Percentiles rank a stretch among this genome's conserved stretches.
Evolutionary conservation across 108 stramenopile species (phyloP).

Genomic region (Pinguiococcus pyrenoidosus): DNA sequence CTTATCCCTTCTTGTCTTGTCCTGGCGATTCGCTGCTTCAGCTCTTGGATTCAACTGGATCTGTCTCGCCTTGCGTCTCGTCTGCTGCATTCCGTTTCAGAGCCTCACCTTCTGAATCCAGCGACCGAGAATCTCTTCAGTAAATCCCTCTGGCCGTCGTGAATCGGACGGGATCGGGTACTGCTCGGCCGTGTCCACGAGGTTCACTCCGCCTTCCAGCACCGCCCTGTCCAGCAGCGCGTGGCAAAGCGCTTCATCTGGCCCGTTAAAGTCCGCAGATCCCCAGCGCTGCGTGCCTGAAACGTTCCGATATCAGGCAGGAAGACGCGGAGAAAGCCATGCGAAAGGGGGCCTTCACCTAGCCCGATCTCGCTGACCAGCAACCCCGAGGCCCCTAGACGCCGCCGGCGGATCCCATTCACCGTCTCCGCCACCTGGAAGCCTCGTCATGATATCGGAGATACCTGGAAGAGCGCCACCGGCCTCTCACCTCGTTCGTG

Average conservation of each 20-base stretch:
- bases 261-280: conserved; percentile 1
- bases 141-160: conserved; percentile 50
- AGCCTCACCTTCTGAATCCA: not conserved
- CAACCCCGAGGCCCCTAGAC: too few relatives aligned
- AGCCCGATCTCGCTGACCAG: too few relatives aligned
- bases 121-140: conserved; percentile 30
- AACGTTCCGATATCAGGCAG: too few relatives aligned
- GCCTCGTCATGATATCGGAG: too few relatives aligned
- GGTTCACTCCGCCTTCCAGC: conserved; percentile 4
- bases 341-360: too few relatives aligned
- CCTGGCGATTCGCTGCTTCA: not conserved
- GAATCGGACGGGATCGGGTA: conserved; percentile 62
- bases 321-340: too few relatives aligned
- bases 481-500: too few relatives aligned
- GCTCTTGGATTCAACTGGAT: not conserved
- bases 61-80: too few relatives aligned
- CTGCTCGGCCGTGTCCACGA: conserved; percentile 34
- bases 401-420: too few relatives aligned
- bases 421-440: too few relatives aligned
- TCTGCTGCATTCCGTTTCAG: not conserved
- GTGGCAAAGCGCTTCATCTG: conserved; percentile 1
- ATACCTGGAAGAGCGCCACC: too few relatives aligned
- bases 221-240: not conserved
- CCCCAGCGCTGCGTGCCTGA: conserved; percentile 12
- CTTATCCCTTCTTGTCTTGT: conserved; percentile 32